Evolutionary conservation across 306 rosid genomes (phyloP).

Genomic region (Dryas drummondii): DNA sequence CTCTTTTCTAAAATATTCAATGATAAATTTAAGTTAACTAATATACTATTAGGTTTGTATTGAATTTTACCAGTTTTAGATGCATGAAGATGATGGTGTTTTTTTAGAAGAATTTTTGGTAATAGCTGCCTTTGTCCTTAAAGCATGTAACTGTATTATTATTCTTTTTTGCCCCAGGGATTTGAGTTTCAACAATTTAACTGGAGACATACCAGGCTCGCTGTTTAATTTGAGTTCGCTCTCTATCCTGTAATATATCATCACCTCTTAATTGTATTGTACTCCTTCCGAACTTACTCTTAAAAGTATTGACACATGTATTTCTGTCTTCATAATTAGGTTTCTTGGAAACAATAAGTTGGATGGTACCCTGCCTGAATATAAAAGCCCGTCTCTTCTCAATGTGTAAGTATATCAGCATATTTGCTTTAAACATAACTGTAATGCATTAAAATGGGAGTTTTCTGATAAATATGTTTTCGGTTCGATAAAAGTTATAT

Average conservation of each 20-base stretch:
- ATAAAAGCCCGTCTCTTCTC: slow-evolving; percentile 45
- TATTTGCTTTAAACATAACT: background rate
- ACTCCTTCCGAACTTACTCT: slow-evolving; percentile 12
- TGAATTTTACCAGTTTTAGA: background rate
- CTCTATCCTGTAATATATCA: slow-evolving; percentile 50
- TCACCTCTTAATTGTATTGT: slow-evolving; percentile 8
- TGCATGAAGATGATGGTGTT: background rate
- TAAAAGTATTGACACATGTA: slow-evolving; percentile 10
- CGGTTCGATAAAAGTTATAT: background rate
- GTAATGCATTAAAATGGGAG: background rate
- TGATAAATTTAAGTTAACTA: background rate
- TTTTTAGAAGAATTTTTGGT: background rate
- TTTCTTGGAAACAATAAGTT: slow-evolving; percentile 82
- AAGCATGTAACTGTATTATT: slow-evolving; percentile 4
- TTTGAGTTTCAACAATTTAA: slow-evolving; percentile 82
- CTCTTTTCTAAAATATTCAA: background rate
- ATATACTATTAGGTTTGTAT: background rate
- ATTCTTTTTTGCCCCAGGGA: slow-evolving; percentile 49
- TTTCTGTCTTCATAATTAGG: slow-evolving; percentile 31
- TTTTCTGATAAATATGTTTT: slow-evolving; percentile 6
- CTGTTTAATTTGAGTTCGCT: slow-evolving; percentile 69
- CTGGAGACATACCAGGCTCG: slow-evolving; percentile 53
- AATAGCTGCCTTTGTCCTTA: background rate
- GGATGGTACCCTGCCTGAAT: slow-evolving; percentile 54
- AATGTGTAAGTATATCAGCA: slow-evolving; percentile 49